Conservation (phyloP, 1,284 basidiomycete species). For the Ceratobasidium sp. region DNA sequence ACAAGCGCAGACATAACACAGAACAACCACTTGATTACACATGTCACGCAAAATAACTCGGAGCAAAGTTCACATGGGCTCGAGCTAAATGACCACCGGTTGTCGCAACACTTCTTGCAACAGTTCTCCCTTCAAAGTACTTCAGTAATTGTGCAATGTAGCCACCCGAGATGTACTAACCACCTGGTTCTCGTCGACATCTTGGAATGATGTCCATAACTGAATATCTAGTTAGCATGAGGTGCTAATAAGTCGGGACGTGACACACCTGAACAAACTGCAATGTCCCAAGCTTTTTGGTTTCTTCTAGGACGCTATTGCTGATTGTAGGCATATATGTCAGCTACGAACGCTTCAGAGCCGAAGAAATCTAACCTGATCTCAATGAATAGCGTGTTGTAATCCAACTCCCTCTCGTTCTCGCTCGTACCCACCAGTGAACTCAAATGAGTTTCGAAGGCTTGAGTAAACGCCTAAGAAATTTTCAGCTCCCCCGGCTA, state of each 20-base stretch:
- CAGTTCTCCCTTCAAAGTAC: too few species aligned
- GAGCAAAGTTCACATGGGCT: too few species aligned
- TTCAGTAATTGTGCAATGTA: too few species aligned
- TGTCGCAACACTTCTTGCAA: too few species aligned
- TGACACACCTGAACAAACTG: conserved; percentile 12
- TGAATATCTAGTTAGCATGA: not conserved
- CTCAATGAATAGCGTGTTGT: not conserved
- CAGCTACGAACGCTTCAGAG: not conserved
- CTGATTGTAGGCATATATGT: not conserved
- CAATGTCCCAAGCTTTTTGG: not conserved
- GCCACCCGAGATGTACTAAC: not conserved
- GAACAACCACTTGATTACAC: too few species aligned
- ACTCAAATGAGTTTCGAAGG: not conserved
- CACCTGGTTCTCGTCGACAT: not conserved
- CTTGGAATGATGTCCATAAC: not conserved
- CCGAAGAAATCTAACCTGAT: not conserved
- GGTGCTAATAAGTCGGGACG: not conserved
- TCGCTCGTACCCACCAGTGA: not conserved
- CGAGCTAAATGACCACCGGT: too few species aligned
- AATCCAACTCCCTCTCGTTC: not conserved
- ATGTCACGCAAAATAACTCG: too few species aligned
- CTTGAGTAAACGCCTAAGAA: not conserved
- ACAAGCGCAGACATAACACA: too few species aligned
- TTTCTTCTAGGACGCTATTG: not conserved
- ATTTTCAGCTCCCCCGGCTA: not conserved